Evolutionary conservation across 225 moss, liverwort and hornwort genomes (phyloP), one percentile per base, ranked within the genome.

Genomic region (Marchantia paleacea): DNA sequence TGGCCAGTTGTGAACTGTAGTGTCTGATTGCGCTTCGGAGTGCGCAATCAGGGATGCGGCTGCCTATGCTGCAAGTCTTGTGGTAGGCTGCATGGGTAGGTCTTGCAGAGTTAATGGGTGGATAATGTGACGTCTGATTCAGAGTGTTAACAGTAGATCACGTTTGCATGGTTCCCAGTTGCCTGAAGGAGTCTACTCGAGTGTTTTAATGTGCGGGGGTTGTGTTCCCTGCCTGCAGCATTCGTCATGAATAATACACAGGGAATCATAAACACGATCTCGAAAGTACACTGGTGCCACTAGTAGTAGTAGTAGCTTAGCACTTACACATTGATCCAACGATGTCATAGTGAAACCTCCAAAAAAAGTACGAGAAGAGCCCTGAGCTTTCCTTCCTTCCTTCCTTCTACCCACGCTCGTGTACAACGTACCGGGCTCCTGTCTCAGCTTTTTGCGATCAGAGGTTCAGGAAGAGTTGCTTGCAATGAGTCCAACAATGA

Each of bases 81-180:
- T 28, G 66, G 28, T 66, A 66, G 28, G 9, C 70, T 70, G 70
- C 48, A 70, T 48, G 73, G 73, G 51, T 52, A 73, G 52, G 52
- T 24, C 54, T 54, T 14, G 54, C 28, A 28, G 18, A 55, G 53
- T 74, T 54, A 55, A 53, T 26, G 11, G 26, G 51, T 55, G 28
- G 54, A 73, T 73, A 53, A 73, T 7, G 22, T 73, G 74, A 29
- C 25, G 28, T 55, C 55, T 12, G 74, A 74, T 74, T 28, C 54
- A 54, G 30, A 12, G 51, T 54, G 72, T 53, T 54, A 51, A 22
- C 15, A 74, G 74, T 53, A 74, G 74, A 74, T 74, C 74, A 55
- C 74, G 74, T 74, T 74, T 55, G 54, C 74, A 74, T 74, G 74
- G 74, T 74, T 72, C 74, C 29, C n/a, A 73, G 53, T 54, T 12